These are phyloP conservation scores for Nemania serpens DNA, from an alignment of 2,329 filamentous ascomycete genomes.

Conservation along the genomic window DNA sequence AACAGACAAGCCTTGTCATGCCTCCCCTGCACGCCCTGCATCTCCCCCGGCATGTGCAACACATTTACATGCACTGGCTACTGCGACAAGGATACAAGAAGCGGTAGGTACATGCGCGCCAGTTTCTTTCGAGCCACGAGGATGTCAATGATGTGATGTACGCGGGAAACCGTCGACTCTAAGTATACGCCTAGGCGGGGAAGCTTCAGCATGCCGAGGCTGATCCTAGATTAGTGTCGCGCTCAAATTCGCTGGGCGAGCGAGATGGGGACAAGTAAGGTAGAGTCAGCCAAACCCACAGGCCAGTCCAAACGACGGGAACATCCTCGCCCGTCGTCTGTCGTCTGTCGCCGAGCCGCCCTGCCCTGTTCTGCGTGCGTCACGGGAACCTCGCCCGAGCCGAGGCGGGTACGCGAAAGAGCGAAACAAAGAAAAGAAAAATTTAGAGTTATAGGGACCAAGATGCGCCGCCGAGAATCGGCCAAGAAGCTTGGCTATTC, in stretches of 20 bases:
- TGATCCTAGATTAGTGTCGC: conserved; percentile 6
- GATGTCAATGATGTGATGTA: conserved; percentile 4
- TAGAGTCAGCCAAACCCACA: too few species aligned
- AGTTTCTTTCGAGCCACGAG: not conserved
- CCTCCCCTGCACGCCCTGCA: conserved; percentile 1
- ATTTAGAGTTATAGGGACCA: not conserved
- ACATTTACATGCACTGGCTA: not conserved
- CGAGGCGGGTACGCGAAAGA: not conserved
- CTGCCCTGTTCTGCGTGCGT: too few species aligned
- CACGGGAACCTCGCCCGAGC: not conserved
- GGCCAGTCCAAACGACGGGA: conserved; percentile 3
- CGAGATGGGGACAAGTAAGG: not conserved
- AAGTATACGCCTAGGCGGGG: conserved; percentile 17
- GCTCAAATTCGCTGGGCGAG: conserved; percentile 20
- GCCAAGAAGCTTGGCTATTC: conserved; percentile 24
- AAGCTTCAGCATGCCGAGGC: conserved; percentile 23
- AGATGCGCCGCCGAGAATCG: conserved; percentile 23
- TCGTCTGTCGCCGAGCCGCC: too few species aligned
- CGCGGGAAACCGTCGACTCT: not conserved
- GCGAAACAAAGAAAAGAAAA: not conserved
- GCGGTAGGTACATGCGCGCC: conserved; percentile 10
- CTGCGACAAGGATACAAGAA: conserved; percentile 3
- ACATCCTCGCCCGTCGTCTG: too few species aligned
- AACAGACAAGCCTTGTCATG: conserved; percentile 17
- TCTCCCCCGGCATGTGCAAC: not conserved